A percentile compares a stretch with the other conserved stretches of the same genome.
phyloP scores from a whole-genome alignment of 2,329 filamentous ascomycete species.

The Colletotrichum plurivorum region DNA sequence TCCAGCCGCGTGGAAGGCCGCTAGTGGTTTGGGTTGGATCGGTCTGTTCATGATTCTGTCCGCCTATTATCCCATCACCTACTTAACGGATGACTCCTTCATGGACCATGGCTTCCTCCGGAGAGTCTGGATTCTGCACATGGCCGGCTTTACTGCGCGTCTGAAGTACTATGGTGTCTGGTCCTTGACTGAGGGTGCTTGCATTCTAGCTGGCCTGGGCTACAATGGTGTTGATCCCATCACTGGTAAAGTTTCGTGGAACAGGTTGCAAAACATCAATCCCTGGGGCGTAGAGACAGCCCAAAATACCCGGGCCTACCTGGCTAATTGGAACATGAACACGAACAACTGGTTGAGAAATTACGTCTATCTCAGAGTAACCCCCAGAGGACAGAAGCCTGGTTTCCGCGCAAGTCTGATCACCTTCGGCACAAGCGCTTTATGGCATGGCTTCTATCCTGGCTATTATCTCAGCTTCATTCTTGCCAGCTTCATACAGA shows the following conservation, averaged over 20 bases:
- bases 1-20: constrained; percentile 84
- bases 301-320: constrained; percentile 92
- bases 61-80: constrained; percentile 73
- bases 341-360: constrained; percentile 97
- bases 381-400: constrained; percentile 94
- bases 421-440: constrained; percentile 93
- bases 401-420: constrained; percentile 95
- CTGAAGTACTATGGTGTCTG: constrained; percentile 98
- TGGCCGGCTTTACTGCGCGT: constrained; percentile 85
- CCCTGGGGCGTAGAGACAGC: constrained; percentile 89
- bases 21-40: constrained; percentile 83
- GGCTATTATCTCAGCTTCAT: constrained; percentile 96
- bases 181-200: constrained; percentile 92
- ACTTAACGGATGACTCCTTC: constrained; percentile 77
- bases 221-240: constrained; percentile 92
- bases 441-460: constrained; percentile 98
- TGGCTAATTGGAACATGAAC: constrained; percentile 98
- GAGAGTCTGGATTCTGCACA: constrained; percentile 84
- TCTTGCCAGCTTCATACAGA: constrained; percentile 91
- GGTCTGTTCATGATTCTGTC: constrained; percentile 81
- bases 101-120: constrained; percentile 77
- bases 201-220: constrained; percentile 92
- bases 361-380: constrained; percentile 95
- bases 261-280: constrained; percentile 90
- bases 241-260: constrained; percentile 88